phyloP scores from a whole-genome alignment of 805 yeast genomes.

The Kuraishia borneana region DNA sequence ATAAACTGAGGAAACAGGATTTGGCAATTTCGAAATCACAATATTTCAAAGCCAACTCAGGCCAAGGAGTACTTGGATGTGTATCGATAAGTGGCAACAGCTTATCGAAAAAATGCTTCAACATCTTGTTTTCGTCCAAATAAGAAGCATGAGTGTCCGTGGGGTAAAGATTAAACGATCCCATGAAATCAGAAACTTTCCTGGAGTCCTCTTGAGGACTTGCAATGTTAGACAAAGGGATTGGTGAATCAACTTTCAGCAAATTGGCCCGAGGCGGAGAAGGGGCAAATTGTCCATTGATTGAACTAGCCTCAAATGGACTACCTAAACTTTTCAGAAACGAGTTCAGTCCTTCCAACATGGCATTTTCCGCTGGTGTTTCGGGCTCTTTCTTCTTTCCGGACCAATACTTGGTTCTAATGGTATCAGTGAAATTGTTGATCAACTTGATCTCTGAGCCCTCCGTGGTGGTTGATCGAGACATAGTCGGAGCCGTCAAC shows the following conservation, averaged over 20 bases:
- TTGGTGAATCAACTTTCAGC: background rate
- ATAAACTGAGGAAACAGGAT: slow-evolving; percentile 35
- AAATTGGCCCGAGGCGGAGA: too few species aligned
- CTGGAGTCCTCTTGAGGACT: background rate
- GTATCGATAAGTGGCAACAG: slow-evolving; percentile 33
- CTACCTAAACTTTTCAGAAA: background rate
- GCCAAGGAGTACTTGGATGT: slow-evolving; percentile 40
- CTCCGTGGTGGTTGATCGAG: background rate
- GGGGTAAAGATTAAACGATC: slow-evolving; percentile 8
- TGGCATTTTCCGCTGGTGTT: background rate
- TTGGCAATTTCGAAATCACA: slow-evolving; percentile 38
- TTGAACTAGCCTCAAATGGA: too few species aligned
- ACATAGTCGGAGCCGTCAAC: background rate
- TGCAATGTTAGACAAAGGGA: background rate
- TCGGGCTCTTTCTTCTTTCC: background rate
- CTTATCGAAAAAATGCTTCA: slow-evolving; percentile 33
- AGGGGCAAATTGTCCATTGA: too few species aligned
- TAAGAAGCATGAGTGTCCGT: background rate
- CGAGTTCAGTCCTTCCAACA: slow-evolving; percentile 1
- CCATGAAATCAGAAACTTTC: slow-evolving; percentile 12
- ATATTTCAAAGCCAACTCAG: slow-evolving; percentile 33
- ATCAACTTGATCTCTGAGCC: slow-evolving; percentile 1
- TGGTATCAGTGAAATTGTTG: slow-evolving; percentile 2
- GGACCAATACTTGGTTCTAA: slow-evolving; percentile 1
- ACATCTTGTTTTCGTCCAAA: slow-evolving; percentile 29